A percentile compares a stretch with the other conserved stretches of the same genome.
phyloP scores from a whole-genome alignment of 2,329 filamentous ascomycete genomes.

The Corniculantispora saksenae region DNA sequence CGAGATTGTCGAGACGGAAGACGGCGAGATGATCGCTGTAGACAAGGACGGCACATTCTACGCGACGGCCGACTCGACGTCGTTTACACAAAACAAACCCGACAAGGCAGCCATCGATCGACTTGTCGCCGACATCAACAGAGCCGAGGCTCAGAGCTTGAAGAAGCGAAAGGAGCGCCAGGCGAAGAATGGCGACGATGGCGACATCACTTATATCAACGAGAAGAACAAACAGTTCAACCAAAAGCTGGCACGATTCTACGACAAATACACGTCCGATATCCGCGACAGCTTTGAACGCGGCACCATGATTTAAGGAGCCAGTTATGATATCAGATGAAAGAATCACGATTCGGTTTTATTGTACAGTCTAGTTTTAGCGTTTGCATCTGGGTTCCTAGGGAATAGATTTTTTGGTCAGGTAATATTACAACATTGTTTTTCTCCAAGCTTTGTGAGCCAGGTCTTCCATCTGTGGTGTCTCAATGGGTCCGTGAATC shows the following conservation, averaged over 20 bases:
- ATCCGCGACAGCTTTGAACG: conserved; percentile 97
- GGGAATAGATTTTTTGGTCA: conserved; percentile 9
- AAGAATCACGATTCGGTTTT: conserved; percentile 13
- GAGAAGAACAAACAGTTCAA: conserved; percentile 99
- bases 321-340: conserved; percentile 10
- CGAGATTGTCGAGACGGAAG: conserved; percentile 93
- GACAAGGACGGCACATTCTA: conserved; percentile 91
- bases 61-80: conserved; percentile 79
- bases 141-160: conserved; percentile 82
- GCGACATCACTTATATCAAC: conserved; percentile 98
- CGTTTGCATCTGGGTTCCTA: conserved; percentile 19
- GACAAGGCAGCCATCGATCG: conserved; percentile 85
- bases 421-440: conserved; percentile 70
- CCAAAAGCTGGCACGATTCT: conserved; percentile 92
- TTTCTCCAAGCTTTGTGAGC: conserved; percentile 85
- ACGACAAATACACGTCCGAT: conserved; percentile 97
- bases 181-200: conserved; percentile 76
- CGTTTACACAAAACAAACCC: conserved; percentile 82
- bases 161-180: conserved; percentile 84
- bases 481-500: conserved; percentile 75
- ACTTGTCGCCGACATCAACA: conserved; percentile 80
- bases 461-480: conserved; percentile 76
- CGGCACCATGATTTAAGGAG: conserved; percentile 82
- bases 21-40: conserved; percentile 90
- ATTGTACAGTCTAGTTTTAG: conserved; percentile 36